Evolutionary conservation across 257 asterid genomes (phyloP).

Genomic region (Osmanthus fragrans): DNA sequence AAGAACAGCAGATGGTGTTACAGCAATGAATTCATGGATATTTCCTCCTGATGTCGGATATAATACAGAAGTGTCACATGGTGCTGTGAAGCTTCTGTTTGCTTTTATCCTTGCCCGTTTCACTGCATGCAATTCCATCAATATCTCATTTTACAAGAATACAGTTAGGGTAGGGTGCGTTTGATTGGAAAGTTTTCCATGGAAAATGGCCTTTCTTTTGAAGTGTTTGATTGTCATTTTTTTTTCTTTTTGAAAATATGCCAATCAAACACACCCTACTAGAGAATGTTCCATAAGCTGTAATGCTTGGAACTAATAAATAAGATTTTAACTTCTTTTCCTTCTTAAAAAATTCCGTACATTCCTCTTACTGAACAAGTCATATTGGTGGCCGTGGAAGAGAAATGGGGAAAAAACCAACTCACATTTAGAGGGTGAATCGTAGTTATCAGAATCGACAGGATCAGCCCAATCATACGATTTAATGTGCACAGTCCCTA

Average conservation of each 20-base stretch:
- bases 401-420: not conserved
- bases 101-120: conserved; percentile 63
- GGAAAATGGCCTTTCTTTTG: too few relatives aligned
- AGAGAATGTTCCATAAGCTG: too few relatives aligned
- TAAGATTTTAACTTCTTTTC: not conserved
- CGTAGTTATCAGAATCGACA: conserved; percentile 9
- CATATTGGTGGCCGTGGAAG: too few relatives aligned
- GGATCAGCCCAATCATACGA: conserved; percentile 72
- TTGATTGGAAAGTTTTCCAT: too few relatives aligned
- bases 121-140: conserved; percentile 27
- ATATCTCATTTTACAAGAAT: too few relatives aligned
- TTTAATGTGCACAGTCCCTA: conserved; percentile 82
- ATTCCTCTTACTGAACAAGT: too few relatives aligned
- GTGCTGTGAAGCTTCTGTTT: conserved; percentile 52
- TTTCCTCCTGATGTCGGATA: conserved; percentile 92
- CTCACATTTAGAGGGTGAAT: conserved; percentile 44
- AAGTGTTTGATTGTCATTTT: too few relatives aligned
- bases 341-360: too few relatives aligned
- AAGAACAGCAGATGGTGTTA: conserved; percentile 78
- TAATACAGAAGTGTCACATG: conserved; percentile 66
- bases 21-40: conserved; percentile 72
- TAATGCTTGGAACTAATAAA: not conserved
- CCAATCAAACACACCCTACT: too few relatives aligned
- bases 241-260: too few relatives aligned
- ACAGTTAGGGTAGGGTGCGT: too few relatives aligned